phyloP scores from a whole-genome alignment of 441 rosid species.

The Erysimum cheiri region DNA sequence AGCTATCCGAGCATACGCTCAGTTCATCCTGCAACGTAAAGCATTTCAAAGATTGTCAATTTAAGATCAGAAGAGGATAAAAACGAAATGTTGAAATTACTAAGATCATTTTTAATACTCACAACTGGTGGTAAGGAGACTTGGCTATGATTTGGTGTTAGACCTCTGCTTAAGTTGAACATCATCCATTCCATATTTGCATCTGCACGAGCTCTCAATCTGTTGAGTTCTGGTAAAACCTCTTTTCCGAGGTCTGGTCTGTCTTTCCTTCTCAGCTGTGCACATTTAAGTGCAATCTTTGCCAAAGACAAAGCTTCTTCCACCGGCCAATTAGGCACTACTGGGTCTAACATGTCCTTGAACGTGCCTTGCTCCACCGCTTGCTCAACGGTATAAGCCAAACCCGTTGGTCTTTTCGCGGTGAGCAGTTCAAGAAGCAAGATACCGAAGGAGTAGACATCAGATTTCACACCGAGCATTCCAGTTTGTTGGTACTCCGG shows the following conservation, averaged over 20 bases:
- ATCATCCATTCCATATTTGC: conserved; percentile 46
- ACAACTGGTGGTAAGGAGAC: conserved; percentile 51
- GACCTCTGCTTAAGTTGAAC: conserved; percentile 42
- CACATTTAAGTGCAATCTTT: conserved; percentile 59
- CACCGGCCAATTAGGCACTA: conserved; percentile 65
- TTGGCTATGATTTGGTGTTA: conserved; percentile 43
- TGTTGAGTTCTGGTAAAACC: conserved; percentile 60
- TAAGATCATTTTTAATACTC: conserved; percentile 24
- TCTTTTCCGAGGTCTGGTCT: conserved; percentile 70
- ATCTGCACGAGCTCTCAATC: conserved; percentile 59
- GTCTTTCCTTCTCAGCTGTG: conserved; percentile 66
- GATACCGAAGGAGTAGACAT: conserved; percentile 71
- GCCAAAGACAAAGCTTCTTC: conserved; percentile 62
- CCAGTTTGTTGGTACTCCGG: conserved; percentile 85
- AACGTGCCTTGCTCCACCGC: conserved; percentile 57
- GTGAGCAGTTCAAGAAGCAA: conserved; percentile 70
- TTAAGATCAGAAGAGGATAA: not conserved
- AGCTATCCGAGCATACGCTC: conserved; percentile 49
- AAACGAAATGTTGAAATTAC: not conserved
- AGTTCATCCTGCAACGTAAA: conserved; percentile 56
- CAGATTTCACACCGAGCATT: conserved; percentile 76
- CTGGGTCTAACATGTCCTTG: conserved; percentile 57
- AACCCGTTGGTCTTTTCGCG: conserved; percentile 59
- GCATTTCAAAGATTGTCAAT: conserved; percentile 12
- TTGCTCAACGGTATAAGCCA: conserved; percentile 49